Conservation (phyloP, 2,329 filamentous ascomycete species). For the Leptographium procerum region DNA sequence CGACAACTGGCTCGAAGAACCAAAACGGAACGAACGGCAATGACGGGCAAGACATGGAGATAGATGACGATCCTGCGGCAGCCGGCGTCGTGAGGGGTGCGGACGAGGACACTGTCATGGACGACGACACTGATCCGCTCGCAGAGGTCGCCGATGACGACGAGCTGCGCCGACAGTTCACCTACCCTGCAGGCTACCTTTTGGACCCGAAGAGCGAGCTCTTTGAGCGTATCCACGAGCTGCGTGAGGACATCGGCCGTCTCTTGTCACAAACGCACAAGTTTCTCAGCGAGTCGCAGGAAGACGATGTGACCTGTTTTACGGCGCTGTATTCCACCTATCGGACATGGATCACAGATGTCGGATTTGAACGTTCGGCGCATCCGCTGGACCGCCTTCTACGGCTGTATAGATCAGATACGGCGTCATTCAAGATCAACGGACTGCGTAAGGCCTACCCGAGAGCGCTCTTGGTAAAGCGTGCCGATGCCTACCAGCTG, state of each 20-base stretch:
- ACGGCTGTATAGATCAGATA: conserved; percentile 74
- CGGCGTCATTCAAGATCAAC: conserved; percentile 87
- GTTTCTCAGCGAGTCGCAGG: conserved; percentile 73
- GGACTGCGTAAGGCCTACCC: conserved; percentile 88
- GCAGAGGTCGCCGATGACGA: conserved; percentile 65
- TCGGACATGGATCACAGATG: conserved; percentile 92
- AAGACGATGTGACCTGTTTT: conserved; percentile 94
- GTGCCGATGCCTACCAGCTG: conserved; percentile 89
- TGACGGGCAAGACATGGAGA: not conserved
- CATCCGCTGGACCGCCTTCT: conserved; percentile 83
- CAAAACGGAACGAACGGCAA: conserved; percentile 23
- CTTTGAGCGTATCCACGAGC: conserved; percentile 67
- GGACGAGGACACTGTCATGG: conserved; percentile 30
- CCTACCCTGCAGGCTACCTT: conserved; percentile 79
- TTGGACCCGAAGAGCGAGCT: conserved; percentile 50
- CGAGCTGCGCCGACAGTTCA: conserved; percentile 73
- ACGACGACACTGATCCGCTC: conserved; percentile 41
- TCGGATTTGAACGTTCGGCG: conserved; percentile 89
- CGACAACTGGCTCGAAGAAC: conserved; percentile 26
- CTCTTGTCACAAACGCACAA: conserved; percentile 73
- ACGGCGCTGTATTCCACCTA: conserved; percentile 87
- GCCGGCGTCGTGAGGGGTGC: conserved; percentile 32
- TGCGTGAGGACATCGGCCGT: conserved; percentile 70
- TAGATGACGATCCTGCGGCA: not conserved
- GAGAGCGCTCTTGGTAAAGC: conserved; percentile 78